Evolutionary conservation across 768 basidiomycete genomes (phyloP), one percentile per base, ranked within the genome.

Genomic region (Paxillus rubicundulus): DNA sequence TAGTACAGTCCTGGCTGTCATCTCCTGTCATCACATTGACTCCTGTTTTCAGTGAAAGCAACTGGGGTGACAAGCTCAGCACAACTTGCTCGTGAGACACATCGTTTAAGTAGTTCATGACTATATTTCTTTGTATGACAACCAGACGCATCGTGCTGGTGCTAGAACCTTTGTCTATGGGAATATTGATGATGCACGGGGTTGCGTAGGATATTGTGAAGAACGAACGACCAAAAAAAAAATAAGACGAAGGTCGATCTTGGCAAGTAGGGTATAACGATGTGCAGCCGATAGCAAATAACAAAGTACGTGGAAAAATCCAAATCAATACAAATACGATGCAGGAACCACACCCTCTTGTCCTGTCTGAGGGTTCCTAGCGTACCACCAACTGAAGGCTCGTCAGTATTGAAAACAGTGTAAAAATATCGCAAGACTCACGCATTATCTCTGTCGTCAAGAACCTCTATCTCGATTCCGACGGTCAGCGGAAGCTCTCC

Each of bases 331-430:
- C 73, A 92, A 77, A 78, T 95, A 98, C 52, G 91, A 84, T 38
- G 92, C 89, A 9, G 94, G 94, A 45, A 97, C 89, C 30, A 95
- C 89, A 12, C 94, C 94, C 72, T 95, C 91, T 45, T 77, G 80
- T 9, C 92, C 89, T 43, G 86, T 85, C 47, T 81, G 80, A 18
- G 82, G 73, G 68, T 95, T 90, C 30, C 92, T 82, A 47, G 87
- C 90, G 63, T 89, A 95, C 94, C 93, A 97, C 94, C 94, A 98
- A 42, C 93, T 93, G 54, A 48, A 45, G 50, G 10, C 18, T 39
- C 34, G 27, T 71, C 33, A 70, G 21, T 27, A 49, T 16, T 8
- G 40, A 9, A 24, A 5, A 6, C 6, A 21, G 7, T 27, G 7
- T 8, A 13, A 32, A 7, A 3, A 17, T 17, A 50, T 39, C 18